These are phyloP conservation scores for Soucietia sequanensis DNA, from an alignment of 805 yeast genomes.

Conservation along the genomic window DNA sequence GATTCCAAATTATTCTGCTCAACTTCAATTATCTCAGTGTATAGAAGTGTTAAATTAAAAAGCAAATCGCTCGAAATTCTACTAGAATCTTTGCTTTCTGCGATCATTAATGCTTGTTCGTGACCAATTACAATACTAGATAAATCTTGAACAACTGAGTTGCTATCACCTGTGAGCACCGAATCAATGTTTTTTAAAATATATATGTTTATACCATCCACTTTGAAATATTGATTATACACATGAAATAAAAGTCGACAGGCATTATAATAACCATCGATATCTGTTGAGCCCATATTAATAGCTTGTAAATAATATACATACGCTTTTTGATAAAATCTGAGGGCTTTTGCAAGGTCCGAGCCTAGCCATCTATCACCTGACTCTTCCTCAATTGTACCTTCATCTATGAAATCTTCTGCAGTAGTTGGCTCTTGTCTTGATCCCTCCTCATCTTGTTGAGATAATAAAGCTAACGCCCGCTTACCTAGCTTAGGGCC, in stretches of 20 bases:
- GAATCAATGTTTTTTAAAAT: constrained; percentile 32
- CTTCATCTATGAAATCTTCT: constrained; percentile 56
- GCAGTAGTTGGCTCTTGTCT: constrained; percentile 38
- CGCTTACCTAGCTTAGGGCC: constrained; percentile 6
- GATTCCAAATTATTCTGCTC: constrained; percentile 18
- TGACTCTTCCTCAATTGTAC: constrained; percentile 63
- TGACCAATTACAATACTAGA: constrained; percentile 34
- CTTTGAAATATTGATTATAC: constrained; percentile 47
- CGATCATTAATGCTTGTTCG: constrained; percentile 29
- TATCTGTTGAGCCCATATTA: constrained; percentile 8
- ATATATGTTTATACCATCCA: constrained; percentile 42
- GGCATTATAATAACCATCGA: constrained; percentile 59
- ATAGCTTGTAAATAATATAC: constrained; percentile 41
- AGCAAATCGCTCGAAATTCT: constrained; percentile 41
- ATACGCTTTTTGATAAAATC: constrained; percentile 64
- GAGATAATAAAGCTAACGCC: constrained; percentile 1
- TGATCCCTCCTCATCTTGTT: too few species aligned
- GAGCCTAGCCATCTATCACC: constrained; percentile 74
- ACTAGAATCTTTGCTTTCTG: constrained; percentile 4
- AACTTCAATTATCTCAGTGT: constrained; percentile 46
- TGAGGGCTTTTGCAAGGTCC: constrained; percentile 59
- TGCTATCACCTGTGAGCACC: constrained; percentile 21
- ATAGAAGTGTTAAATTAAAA: constrained; percentile 47
- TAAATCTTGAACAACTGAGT: constrained; percentile 42
- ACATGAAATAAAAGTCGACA: constrained; percentile 60